A percentile compares a stretch with the other conserved stretches of the same genome.
phyloP scores from a whole-genome alignment of 129 eudicot species.

The Flaveria bidentis region DNA sequence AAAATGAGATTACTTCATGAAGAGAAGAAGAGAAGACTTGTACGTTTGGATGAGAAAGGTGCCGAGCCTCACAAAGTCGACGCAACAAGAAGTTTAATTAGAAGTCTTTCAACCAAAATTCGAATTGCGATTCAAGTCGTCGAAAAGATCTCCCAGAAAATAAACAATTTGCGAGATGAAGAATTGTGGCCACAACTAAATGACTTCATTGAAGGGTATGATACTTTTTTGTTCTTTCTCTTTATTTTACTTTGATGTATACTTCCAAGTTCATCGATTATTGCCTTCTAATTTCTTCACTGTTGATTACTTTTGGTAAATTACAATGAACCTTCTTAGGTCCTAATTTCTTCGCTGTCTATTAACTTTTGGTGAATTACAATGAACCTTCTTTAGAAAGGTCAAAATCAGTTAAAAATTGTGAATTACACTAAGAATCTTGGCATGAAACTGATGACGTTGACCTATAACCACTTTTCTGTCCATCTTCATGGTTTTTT shows the following conservation, averaged over 20 bases:
- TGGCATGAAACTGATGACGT: not conserved
- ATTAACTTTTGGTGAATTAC: not conserved
- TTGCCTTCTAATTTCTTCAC: not conserved
- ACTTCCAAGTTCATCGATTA: constrained; percentile 8
- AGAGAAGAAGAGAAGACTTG: constrained; percentile 60
- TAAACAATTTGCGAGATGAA: constrained; percentile 73
- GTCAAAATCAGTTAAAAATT: not conserved
- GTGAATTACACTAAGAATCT: not conserved
- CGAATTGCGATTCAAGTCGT: constrained; percentile 86
- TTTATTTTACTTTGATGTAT: not conserved
- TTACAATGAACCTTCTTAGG: not conserved
- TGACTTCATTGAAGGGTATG: constrained; percentile 86
- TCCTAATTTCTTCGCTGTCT: not conserved
- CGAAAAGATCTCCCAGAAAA: constrained; percentile 87
- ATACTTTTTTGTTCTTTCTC: not conserved
- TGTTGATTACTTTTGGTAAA: not conserved
- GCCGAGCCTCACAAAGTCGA: constrained; percentile 90
- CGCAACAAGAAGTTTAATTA: constrained; percentile 58
- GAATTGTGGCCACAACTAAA: constrained; percentile 92
- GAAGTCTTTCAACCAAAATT: constrained; percentile 82
- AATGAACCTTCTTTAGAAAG: not conserved
- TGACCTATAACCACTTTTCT: not conserved
- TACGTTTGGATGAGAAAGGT: constrained; percentile 74
- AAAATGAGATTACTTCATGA: constrained; percentile 87
- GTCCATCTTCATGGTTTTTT: not conserved